Conservation (phyloP, 2,329 filamentous ascomycete genomes). For the Huntiella omanensis region DNA sequence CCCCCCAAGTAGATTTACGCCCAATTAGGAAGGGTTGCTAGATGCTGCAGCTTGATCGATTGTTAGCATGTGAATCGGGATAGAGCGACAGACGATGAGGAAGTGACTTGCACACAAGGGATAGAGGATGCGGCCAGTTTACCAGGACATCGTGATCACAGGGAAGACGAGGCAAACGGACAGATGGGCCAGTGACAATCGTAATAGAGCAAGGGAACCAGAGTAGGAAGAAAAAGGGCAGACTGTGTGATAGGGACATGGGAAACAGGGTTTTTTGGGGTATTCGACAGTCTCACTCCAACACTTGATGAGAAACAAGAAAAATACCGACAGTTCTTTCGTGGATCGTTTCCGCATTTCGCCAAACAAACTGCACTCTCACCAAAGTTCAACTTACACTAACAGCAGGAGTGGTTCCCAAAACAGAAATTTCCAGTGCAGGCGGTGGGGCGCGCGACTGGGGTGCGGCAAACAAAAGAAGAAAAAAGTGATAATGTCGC, state of each 20-base stretch:
- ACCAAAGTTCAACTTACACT: background rate
- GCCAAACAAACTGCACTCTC: too few relatives aligned
- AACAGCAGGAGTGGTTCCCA: constrained; percentile 3
- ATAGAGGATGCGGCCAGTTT: background rate
- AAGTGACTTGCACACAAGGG: background rate
- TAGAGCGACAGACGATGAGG: background rate
- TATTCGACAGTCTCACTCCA: background rate
- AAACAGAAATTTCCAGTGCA: constrained; percentile 1
- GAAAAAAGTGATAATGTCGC: background rate
- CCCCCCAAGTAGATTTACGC: too few relatives aligned
- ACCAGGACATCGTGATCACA: background rate
- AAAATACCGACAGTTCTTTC: background rate
- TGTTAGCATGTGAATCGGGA: too few relatives aligned
- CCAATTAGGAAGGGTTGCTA: too few relatives aligned
- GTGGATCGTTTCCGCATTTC: background rate
- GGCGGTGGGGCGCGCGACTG: background rate
- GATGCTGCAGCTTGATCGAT: too few relatives aligned
- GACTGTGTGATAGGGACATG: too few relatives aligned
- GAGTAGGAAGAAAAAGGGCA: too few relatives aligned
- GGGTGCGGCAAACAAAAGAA: background rate
- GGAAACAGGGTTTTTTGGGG: too few relatives aligned
- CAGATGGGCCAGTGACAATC: too few relatives aligned
- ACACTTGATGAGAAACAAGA: background rate
- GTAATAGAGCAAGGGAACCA: too few relatives aligned
- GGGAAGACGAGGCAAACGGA: background rate